Conservation (phyloP, 257 asterid genomes). For the Linderniella brevidens region DNA sequence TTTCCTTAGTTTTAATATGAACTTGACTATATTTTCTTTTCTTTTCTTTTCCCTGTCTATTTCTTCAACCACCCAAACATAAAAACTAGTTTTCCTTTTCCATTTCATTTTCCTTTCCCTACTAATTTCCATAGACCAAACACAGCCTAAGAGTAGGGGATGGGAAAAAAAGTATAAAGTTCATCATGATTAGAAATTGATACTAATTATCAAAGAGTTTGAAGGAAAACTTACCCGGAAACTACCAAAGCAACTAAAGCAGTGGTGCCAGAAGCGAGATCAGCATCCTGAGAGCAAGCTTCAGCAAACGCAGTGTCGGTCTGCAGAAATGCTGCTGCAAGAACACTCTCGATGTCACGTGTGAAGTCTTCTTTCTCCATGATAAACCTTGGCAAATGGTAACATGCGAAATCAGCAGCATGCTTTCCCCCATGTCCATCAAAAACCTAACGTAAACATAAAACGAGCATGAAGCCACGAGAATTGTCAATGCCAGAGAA, state of each 20-base stretch:
- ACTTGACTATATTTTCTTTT: too few relatives aligned
- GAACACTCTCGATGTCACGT: slow-evolving; percentile 45
- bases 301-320: slow-evolving; percentile 83
- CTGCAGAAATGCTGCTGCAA: slow-evolving; percentile 69
- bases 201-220: too few relatives aligned
- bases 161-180: too few relatives aligned
- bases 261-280: slow-evolving; percentile 97
- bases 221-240: slow-evolving; percentile 45
- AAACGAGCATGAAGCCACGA: too few relatives aligned
- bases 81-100: too few relatives aligned
- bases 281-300: slow-evolving; percentile 68
- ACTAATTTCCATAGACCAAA: too few relatives aligned
- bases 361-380: slow-evolving; percentile 63
- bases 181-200: too few relatives aligned
- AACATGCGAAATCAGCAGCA: slow-evolving; percentile 87
- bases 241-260: slow-evolving; percentile 76
- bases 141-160: too few relatives aligned
- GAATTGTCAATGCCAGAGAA: background rate
- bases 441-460: slow-evolving; percentile 40
- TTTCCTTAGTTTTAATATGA: too few relatives aligned
- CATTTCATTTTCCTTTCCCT: too few relatives aligned
- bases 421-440: slow-evolving; percentile 99
- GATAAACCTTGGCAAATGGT: slow-evolving; percentile 71
- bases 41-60: too few relatives aligned
- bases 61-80: too few relatives aligned